These are phyloP conservation scores for Rutstroemia sp. DNA, from an alignment of 2,329 filamentous ascomycete genomes.

Conservation along the genomic window DNA sequence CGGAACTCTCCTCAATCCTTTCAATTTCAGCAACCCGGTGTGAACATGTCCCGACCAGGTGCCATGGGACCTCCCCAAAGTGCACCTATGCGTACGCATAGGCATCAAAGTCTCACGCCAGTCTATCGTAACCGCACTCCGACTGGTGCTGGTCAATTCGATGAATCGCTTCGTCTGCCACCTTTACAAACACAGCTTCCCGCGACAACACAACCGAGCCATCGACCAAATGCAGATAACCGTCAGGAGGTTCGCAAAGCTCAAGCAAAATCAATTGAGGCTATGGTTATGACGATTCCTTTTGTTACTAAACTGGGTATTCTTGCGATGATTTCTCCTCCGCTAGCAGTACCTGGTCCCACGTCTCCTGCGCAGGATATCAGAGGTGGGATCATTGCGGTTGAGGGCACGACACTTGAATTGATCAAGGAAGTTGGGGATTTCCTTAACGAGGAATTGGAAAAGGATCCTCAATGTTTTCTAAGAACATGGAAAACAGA, in stretches of 20 bases:
- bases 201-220: slow-evolving; percentile 31
- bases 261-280: slow-evolving; percentile 46
- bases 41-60: slow-evolving; percentile 17
- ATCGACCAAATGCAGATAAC: slow-evolving; percentile 25
- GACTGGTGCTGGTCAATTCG: slow-evolving; percentile 14
- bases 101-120: slow-evolving; percentile 17
- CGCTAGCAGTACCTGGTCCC: slow-evolving; percentile 40
- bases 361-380: slow-evolving; percentile 33
- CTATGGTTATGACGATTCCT: slow-evolving; percentile 68
- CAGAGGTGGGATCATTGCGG: slow-evolving; percentile 73
- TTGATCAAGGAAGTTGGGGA: slow-evolving; percentile 50
- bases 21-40: slow-evolving; percentile 23
- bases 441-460: slow-evolving; percentile 41
- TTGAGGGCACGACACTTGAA: slow-evolving; percentile 65
- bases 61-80: slow-evolving; percentile 27
- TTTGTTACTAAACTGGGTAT: slow-evolving; percentile 71
- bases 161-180: slow-evolving; percentile 30
- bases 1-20: slow-evolving; percentile 24
- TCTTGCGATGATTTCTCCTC: slow-evolving; percentile 67
- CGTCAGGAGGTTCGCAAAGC: slow-evolving; percentile 28
- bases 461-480: slow-evolving; percentile 22
- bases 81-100: slow-evolving; percentile 18
- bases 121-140: slow-evolving; percentile 18
- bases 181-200: slow-evolving; percentile 29
- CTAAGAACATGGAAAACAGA: slow-evolving; percentile 24